phyloP scores from a whole-genome alignment of 2,329 filamentous ascomycete species.

The Alternaria viburni region DNA sequence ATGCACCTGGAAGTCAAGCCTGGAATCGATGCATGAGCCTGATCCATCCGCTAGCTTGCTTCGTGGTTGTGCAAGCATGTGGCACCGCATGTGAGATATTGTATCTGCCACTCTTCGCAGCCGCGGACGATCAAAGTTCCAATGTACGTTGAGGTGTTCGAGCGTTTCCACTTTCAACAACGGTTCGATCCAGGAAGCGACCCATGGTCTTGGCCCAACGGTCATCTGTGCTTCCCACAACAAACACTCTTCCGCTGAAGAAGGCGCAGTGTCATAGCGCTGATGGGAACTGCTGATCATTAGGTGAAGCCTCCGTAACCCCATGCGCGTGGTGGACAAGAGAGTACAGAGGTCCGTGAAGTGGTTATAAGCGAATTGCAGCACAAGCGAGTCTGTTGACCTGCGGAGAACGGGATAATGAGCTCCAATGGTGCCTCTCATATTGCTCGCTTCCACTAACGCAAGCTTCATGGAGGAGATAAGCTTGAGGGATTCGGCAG shows the following conservation, averaged over 20 bases:
- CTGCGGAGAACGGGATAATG: constrained; percentile 20
- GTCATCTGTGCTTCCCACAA: constrained; percentile 17
- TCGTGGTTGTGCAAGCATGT: constrained; percentile 17
- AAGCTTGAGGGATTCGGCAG: constrained; percentile 15
- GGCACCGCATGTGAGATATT: constrained; percentile 11
- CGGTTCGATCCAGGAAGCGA: constrained; percentile 25
- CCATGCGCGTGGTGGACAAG: constrained; percentile 23
- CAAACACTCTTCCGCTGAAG: constrained; percentile 15
- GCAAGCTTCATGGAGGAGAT: constrained; percentile 25
- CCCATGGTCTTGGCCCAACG: constrained; percentile 7
- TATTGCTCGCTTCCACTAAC: constrained; percentile 27
- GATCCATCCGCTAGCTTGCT: not conserved
- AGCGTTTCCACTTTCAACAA: constrained; percentile 20
- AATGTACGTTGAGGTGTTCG: constrained; percentile 21
- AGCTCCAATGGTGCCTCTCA: constrained; percentile 17
- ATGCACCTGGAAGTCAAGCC: constrained; percentile 5
- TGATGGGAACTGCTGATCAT: constrained; percentile 20
- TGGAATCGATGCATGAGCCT: not conserved
- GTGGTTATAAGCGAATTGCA: constrained; percentile 28
- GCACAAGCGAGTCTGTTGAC: constrained; percentile 22
- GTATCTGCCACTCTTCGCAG: constrained; percentile 22
- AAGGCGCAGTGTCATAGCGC: constrained; percentile 8
- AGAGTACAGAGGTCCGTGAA: constrained; percentile 30
- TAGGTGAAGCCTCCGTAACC: constrained; percentile 22
- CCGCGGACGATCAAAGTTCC: constrained; percentile 20